Conservation (phyloP, 1,284 basidiomycete genomes). For the Moesziomyces sp. region DNA sequence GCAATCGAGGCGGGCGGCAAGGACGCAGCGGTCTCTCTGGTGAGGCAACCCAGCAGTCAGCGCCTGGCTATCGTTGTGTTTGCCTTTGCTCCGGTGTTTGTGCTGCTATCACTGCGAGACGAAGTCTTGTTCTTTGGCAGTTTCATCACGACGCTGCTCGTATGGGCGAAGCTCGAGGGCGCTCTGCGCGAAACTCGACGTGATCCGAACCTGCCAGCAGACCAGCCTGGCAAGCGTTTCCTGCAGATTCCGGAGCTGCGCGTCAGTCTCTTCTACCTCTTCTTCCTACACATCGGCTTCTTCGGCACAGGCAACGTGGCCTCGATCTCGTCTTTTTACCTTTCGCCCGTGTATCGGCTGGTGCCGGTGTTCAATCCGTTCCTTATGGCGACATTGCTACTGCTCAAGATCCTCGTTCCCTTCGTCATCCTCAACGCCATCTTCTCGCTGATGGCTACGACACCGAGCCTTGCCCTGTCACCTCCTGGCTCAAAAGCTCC, state of each 20-base stretch:
- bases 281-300: slow-evolving; percentile 87
- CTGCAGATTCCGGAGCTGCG: slow-evolving; percentile 77
- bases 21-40: background rate
- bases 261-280: slow-evolving; percentile 83
- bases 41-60: slow-evolving; percentile 56
- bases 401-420: slow-evolving; percentile 73
- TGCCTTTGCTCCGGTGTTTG: slow-evolving; percentile 80
- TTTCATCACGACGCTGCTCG: slow-evolving; percentile 75
- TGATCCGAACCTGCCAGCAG: background rate
- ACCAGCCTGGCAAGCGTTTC: slow-evolving; percentile 67
- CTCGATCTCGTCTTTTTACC: slow-evolving; percentile 88
- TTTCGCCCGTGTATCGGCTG: slow-evolving; percentile 87
- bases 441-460: slow-evolving; percentile 37
- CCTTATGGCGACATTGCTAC: slow-evolving; percentile 74
- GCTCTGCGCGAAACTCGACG: slow-evolving; percentile 32
- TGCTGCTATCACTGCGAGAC: slow-evolving; percentile 82
- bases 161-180: slow-evolving; percentile 79
- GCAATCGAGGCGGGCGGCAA: background rate
- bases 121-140: slow-evolving; percentile 83
- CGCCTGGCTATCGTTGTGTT: slow-evolving; percentile 64
- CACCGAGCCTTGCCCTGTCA: slow-evolving; percentile 6
- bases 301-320: slow-evolving; percentile 84
- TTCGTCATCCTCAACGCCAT: slow-evolving; percentile 79
- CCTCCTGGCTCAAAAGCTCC: slow-evolving; percentile 6
- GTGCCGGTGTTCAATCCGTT: slow-evolving; percentile 89